Base-by-base conservation (phyloP, 139 green algal species). In the Chlamydomonas asymmetrica region DNA sequence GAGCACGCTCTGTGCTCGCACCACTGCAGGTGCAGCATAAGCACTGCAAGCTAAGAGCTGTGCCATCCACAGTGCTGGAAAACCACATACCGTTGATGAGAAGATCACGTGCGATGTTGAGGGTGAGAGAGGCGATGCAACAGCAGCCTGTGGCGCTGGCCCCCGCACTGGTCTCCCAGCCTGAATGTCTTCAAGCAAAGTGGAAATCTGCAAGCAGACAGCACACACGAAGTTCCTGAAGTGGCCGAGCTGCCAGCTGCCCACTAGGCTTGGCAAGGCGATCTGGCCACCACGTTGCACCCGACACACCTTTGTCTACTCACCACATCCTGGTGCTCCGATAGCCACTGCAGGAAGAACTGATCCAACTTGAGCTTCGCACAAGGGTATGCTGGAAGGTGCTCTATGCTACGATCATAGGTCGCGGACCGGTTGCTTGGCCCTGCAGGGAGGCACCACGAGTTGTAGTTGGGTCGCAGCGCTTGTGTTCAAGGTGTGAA, bases 281-380 rank as follows among this genome's bases (percentile, higher is more conserved):
- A n/a, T n/a, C n/a, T n/a, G n/a, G n/a, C n/a, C n/a, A n/a, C n/a
- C n/a, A n/a, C n/a, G n/a, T n/a, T n/a, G n/a, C n/a, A 62, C 4
- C 65, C n/a, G 31, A 54, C 27, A 54, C 62, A 27, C 52, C 60
- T 41, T 61, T 34, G 31, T 56, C 27, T 39, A 54, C 85, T 70
- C 75, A 97, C 95, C 87, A 98, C 69, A 35, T 91, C 84, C 67
- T 98, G 92, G 5, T 93, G 92, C 35, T 97, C 92, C 22, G 88
- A 94, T n/a, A 99, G 89, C 95, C 95, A 99, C 62, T 97, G 89
- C 39, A 98, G 67, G 71, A 99, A 99, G 56, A 99, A 90, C 79
- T 96, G 94, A 81, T 99, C 95, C 0, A 98, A 83, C 72, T 98
- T 98, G 10, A 97, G 82, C 81, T 98, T 98, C 31, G 87, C 89